phyloP scores from a whole-genome alignment of 768 basidiomycete species.

The Leccinum variicolor region DNA sequence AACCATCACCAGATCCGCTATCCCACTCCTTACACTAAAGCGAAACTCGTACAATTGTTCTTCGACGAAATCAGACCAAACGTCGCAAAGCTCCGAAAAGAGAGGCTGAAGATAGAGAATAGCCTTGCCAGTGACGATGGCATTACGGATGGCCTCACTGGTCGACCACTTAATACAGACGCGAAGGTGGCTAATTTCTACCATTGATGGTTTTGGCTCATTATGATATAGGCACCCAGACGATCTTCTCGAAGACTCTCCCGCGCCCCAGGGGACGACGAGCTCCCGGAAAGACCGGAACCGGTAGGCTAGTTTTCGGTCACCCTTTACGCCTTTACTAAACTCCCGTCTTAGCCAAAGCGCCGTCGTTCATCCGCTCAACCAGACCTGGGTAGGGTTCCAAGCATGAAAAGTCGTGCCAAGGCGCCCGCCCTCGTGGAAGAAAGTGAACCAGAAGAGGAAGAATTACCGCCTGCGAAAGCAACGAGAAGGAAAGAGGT shows the following conservation, averaged over 20 bases:
- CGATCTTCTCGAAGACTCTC: constrained; percentile 67
- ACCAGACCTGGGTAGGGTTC: constrained; percentile 54
- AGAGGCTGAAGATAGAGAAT: constrained; percentile 61
- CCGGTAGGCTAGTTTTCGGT: constrained; percentile 43
- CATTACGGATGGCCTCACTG: constrained; percentile 80
- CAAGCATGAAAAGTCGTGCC: constrained; percentile 35
- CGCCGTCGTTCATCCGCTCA: constrained; percentile 78
- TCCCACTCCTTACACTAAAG: constrained; percentile 72
- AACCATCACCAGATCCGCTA: constrained; percentile 73
- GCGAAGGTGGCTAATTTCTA: constrained; percentile 38
- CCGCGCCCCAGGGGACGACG: constrained; percentile 47
- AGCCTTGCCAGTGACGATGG: constrained; percentile 79
- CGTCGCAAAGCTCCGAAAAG: constrained; percentile 54
- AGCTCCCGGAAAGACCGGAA: constrained; percentile 44
- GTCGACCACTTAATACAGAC: constrained; percentile 53
- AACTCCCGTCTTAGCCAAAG: constrained; percentile 52
- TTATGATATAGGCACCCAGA: constrained; percentile 29
- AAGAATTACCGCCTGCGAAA: constrained; percentile 57
- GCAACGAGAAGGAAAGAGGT: constrained; percentile 60
- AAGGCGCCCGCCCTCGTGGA: constrained; percentile 51
- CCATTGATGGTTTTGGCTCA: constrained; percentile 8
- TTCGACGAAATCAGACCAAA: constrained; percentile 70
- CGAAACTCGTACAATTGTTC: constrained; percentile 74
- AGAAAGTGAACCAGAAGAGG: constrained; percentile 75
- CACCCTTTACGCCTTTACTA: constrained; percentile 8